Percentiles rank a stretch among this genome's conserved stretches.
Conservation (phyloP, 73 alveolate species). For the Diophrys appendiculata region DNA sequence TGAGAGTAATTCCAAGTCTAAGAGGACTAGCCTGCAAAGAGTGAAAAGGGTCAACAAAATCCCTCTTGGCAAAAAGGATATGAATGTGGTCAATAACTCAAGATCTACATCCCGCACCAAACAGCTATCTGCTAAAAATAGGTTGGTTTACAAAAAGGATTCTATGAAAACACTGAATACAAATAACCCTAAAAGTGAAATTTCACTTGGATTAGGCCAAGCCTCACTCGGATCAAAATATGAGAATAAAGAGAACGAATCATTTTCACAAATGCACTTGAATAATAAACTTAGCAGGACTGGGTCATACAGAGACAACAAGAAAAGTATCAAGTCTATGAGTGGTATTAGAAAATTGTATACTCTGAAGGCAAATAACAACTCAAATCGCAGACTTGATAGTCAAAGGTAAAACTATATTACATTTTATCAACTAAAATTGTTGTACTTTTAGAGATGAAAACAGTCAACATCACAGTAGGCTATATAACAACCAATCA, state of each 20-base stretch:
- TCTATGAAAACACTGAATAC: constrained; percentile 9
- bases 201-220: neutral
- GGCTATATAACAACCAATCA: too few species aligned
- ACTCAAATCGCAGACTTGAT: constrained; percentile 8
- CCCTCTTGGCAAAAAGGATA: constrained; percentile 21
- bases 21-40: constrained; percentile 15
- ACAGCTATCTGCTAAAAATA: constrained; percentile 13
- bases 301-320: neutral
- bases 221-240: neutral
- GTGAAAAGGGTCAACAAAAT: constrained; percentile 15
- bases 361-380: constrained; percentile 10
- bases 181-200: neutral
- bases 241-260: constrained; percentile 24
- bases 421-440: too few species aligned
- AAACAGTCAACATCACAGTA: too few species aligned
- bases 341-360: constrained; percentile 17
- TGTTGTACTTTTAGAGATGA: too few species aligned
- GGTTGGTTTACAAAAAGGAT: constrained; percentile 14
- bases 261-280: constrained; percentile 7
- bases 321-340: constrained; percentile 13
- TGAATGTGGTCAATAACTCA: neutral
- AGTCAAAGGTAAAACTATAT: constrained; percentile 34
- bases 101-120: constrained; percentile 8
- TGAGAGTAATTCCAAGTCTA: constrained; percentile 15
- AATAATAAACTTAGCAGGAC: constrained; percentile 5